Conservation (phyloP, 1,284 basidiomycete genomes). For the Inonotus hispidus region DNA sequence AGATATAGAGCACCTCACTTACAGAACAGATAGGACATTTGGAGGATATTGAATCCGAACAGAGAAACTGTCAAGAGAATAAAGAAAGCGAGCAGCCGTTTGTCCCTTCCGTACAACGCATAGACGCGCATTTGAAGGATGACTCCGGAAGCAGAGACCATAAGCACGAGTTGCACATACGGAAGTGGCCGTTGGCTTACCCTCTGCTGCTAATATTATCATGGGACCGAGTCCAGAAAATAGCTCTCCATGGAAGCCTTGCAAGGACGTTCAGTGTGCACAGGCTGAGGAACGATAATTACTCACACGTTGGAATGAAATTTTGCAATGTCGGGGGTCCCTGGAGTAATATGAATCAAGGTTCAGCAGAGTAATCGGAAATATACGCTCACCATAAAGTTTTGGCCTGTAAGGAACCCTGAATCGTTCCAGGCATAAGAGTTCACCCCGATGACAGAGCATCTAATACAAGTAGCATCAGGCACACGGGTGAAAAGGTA, state of each 20-base stretch:
- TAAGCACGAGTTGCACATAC: background rate
- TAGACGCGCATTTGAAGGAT: slow-evolving; percentile 8
- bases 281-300: background rate
- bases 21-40: background rate
- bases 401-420: background rate
- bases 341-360: too few relatives aligned
- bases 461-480: background rate
- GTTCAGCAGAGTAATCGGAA: background rate
- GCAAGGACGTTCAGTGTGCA: background rate
- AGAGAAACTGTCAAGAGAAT: background rate
- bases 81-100: background rate
- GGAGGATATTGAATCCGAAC: background rate
- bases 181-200: background rate
- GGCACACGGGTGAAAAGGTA: background rate
- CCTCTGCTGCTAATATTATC: background rate
- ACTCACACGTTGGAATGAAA: background rate
- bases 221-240: background rate
- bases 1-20: background rate
- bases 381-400: background rate
- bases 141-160: background rate
- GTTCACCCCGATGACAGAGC: background rate
- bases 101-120: slow-evolving; percentile 10
- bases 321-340: too few relatives aligned
- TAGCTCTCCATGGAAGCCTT: background rate
- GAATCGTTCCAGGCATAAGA: background rate